Conservation (phyloP, 108 stramenopile genomes). For the Schizochytrium sp. region DNA sequence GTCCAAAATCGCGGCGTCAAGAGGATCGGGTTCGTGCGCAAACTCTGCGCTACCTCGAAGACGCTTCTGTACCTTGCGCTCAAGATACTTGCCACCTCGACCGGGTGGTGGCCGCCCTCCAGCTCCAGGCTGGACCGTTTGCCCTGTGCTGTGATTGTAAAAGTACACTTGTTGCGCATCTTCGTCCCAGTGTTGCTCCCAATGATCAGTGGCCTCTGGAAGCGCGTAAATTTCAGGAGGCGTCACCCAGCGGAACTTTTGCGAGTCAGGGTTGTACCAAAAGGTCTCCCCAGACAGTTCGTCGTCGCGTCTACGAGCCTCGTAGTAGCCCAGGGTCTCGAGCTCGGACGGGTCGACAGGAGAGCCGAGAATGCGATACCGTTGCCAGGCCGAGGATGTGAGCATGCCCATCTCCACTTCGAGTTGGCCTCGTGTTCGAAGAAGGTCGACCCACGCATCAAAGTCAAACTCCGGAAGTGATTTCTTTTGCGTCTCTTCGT, state of each 20-base stretch:
- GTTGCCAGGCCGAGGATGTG: background rate
- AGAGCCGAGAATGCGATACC: background rate
- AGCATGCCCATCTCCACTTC: slow-evolving; percentile 5
- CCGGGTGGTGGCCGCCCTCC: background rate
- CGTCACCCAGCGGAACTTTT: background rate
- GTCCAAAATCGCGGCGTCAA: background rate
- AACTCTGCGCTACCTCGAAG: background rate
- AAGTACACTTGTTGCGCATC: background rate
- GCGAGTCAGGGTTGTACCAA: slow-evolving; percentile 9
- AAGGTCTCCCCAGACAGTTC: slow-evolving; percentile 12
- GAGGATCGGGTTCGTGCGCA: background rate
- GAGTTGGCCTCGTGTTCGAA: background rate
- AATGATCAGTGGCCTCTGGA: background rate
- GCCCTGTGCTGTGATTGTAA: background rate
- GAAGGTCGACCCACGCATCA: background rate
- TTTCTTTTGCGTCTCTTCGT: background rate
- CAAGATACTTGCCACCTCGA: background rate
- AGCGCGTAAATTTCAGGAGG: background rate
- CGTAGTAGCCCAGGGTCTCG: background rate
- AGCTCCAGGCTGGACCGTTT: background rate
- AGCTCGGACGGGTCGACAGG: background rate
- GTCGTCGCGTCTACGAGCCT: background rate
- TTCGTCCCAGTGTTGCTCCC: slow-evolving; percentile 3
- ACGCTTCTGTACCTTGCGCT: background rate
- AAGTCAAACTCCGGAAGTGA: background rate